These are phyloP conservation scores for Verruconis gallopava DNA, from an alignment of 2,329 filamentous ascomycete species.

Conservation along the genomic window DNA sequence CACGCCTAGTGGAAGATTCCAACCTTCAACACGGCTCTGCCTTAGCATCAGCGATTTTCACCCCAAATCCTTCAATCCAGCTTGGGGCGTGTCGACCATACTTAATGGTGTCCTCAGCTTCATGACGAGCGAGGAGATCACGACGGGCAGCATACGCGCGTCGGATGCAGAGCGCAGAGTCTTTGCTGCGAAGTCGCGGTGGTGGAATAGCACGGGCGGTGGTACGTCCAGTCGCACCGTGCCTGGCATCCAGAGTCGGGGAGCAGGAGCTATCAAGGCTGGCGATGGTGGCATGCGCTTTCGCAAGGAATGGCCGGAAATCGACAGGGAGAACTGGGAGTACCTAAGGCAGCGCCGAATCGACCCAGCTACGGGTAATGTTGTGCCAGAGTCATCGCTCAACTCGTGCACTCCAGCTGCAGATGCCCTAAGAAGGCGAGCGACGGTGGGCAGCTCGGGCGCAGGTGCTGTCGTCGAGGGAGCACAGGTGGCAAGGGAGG, in stretches of 20 bases:
- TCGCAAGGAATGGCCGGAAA: slow-evolving; percentile 72
- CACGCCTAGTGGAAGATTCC: slow-evolving; percentile 89
- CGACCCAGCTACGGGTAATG: slow-evolving; percentile 61
- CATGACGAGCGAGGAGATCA: slow-evolving; percentile 99
- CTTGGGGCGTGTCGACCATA: slow-evolving; percentile 96
- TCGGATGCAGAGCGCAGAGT: slow-evolving; percentile 64
- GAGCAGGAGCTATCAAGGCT: slow-evolving; percentile 63
- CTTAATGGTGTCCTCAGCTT: slow-evolving; percentile 88
- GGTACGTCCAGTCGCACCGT: slow-evolving; percentile 49
- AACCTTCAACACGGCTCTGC: slow-evolving; percentile 81
- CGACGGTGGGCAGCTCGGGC: slow-evolving; percentile 37
- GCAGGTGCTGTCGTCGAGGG: slow-evolving; percentile 62
- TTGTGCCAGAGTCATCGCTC: slow-evolving; percentile 37
- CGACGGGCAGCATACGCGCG: slow-evolving; percentile 75
- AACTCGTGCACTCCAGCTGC: slow-evolving; percentile 45
- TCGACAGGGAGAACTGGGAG: slow-evolving; percentile 79
- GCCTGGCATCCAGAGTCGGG: slow-evolving; percentile 27
- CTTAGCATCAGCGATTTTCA: slow-evolving; percentile 97
- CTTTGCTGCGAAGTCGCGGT: slow-evolving; percentile 64
- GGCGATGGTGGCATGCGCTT: slow-evolving; percentile 92
- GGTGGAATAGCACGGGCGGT: slow-evolving; percentile 95
- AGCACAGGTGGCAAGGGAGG: slow-evolving; percentile 59
- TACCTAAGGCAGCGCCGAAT: slow-evolving; percentile 81
- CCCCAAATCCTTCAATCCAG: slow-evolving; percentile 93
- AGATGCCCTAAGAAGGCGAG: slow-evolving; percentile 52